Percentiles rank a stretch among this genome's conserved stretches.
phyloP scores from a whole-genome alignment of 2,329 filamentous ascomycete genomes.

The Colletotrichum sidae region DNA sequence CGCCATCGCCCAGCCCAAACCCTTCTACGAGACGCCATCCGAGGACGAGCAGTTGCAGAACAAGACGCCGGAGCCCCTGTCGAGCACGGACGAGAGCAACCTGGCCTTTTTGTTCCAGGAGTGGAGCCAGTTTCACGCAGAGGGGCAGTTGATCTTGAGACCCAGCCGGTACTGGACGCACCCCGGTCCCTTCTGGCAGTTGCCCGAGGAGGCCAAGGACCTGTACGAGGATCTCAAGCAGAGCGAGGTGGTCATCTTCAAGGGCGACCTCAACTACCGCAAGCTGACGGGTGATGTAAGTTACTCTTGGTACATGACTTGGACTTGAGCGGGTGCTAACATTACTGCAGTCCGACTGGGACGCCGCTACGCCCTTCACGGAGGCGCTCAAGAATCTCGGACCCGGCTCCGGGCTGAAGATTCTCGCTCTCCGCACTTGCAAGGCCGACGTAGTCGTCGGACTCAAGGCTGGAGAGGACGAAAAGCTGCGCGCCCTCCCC shows the following conservation, averaged over 20 bases:
- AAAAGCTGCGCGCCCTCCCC: slow-evolving; percentile 76
- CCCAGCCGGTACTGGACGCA: slow-evolving; percentile 94
- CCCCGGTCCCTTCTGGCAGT: slow-evolving; percentile 86
- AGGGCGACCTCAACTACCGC: slow-evolving; percentile 96
- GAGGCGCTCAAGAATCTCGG: slow-evolving; percentile 89
- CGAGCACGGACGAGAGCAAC: slow-evolving; percentile 73
- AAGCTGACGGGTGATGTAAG: slow-evolving; percentile 91
- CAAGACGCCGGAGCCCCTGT: slow-evolving; percentile 70
- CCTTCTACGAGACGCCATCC: slow-evolving; percentile 81
- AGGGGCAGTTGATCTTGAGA: slow-evolving; percentile 85
- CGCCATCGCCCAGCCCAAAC: slow-evolving; percentile 80
- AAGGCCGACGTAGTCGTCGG: slow-evolving; percentile 97
- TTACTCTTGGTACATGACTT: slow-evolving; percentile 34
- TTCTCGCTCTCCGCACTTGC: slow-evolving; percentile 90
- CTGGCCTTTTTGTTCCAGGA: slow-evolving; percentile 83
- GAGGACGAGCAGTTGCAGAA: slow-evolving; percentile 72
- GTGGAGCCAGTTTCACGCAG: slow-evolving; percentile 83
- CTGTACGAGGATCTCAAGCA: slow-evolving; percentile 82
- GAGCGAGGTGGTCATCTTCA: slow-evolving; percentile 93
- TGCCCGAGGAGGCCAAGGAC: slow-evolving; percentile 75
- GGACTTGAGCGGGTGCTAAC: slow-evolving; percentile 3
- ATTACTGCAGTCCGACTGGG: slow-evolving; percentile 75
- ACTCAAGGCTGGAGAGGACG: slow-evolving; percentile 83
- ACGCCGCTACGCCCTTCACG: slow-evolving; percentile 86
- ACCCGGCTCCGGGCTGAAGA: slow-evolving; percentile 82